phyloP scores from a whole-genome alignment of 148 eudicot genomes.

The Cornus kousa region DNA sequence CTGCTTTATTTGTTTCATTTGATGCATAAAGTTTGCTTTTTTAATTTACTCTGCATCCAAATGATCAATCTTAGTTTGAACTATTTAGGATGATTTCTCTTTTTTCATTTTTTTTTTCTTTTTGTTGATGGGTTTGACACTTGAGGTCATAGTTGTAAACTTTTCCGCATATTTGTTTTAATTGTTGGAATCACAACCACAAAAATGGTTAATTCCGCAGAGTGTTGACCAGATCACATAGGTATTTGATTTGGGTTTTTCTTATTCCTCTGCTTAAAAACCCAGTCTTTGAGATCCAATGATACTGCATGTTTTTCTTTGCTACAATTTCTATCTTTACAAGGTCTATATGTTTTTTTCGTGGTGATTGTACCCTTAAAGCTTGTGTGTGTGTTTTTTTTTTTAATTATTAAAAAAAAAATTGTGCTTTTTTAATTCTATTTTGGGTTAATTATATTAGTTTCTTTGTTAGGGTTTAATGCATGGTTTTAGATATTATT shows the following conservation, averaged over 20 bases:
- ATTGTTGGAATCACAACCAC: conserved; percentile 4
- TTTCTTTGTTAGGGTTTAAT: background rate
- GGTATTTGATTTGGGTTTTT: conserved; percentile 3
- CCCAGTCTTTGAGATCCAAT: background rate
- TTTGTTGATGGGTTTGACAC: background rate
- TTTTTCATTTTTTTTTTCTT: background rate
- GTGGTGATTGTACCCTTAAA: background rate
- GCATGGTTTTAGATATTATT: background rate
- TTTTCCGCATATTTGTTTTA: background rate
- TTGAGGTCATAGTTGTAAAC: background rate
- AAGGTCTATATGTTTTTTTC: background rate
- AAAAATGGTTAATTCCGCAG: background rate
- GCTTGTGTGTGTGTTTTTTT: no score
- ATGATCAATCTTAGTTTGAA: background rate
- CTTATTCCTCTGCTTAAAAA: conserved; percentile 2
- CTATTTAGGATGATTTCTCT: background rate
- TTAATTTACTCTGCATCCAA: background rate
- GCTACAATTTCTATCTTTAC: background rate
- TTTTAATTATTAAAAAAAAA: no score
- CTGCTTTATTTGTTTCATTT: background rate
- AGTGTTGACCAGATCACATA: background rate
- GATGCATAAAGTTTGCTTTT: background rate
- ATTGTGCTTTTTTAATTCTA: background rate
- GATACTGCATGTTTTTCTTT: background rate
- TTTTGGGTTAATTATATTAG: background rate